Evolutionary conservation across 306 rosid genomes (phyloP).

Genomic region (Vigna nakashimae): DNA sequence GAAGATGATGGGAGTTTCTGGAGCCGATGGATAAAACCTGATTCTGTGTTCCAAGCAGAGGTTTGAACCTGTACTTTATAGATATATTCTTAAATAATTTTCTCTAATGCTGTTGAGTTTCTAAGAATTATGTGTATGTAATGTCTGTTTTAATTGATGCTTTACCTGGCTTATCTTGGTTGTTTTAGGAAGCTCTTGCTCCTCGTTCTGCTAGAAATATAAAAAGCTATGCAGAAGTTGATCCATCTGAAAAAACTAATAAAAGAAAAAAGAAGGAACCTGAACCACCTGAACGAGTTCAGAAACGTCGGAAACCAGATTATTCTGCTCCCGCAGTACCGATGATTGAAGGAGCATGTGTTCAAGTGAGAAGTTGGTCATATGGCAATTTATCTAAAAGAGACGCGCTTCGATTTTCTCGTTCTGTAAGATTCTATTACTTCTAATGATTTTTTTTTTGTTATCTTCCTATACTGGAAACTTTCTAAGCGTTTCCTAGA

Average conservation of each 20-base stretch:
- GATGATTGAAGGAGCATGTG: slow-evolving; percentile 88
- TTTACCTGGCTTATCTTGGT: not conserved
- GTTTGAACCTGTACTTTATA: slow-evolving; percentile 56
- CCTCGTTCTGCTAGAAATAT: slow-evolving; percentile 96
- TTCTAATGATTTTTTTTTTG: not conserved
- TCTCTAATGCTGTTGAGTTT: slow-evolving; percentile 3
- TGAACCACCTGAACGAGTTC: slow-evolving; percentile 79
- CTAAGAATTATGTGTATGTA: not conserved
- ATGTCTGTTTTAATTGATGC: slow-evolving; percentile 32
- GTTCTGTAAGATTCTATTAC: slow-evolving; percentile 68
- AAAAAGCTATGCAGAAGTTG: slow-evolving; percentile 90
- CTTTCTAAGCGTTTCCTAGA: slow-evolving; percentile 4
- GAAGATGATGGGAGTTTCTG: slow-evolving; percentile 99
- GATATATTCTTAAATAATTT: not conserved
- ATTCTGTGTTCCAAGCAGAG: slow-evolving; percentile 84
- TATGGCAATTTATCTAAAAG: slow-evolving; percentile 89
- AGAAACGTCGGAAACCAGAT: slow-evolving; percentile 85
- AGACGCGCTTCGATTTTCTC: slow-evolving; percentile 87
- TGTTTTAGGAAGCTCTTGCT: slow-evolving; percentile 81
- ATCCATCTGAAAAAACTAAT: slow-evolving; percentile 75
- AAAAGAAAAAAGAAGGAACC: slow-evolving; percentile 91
- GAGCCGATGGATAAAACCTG: slow-evolving; percentile 99
- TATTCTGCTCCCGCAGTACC: slow-evolving; percentile 72
- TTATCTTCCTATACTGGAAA: not conserved
- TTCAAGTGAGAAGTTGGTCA: slow-evolving; percentile 95